Evolutionary conservation across 192 early-diverging fungal genomes (phyloP).

Genomic region (Piromyces sp.): DNA sequence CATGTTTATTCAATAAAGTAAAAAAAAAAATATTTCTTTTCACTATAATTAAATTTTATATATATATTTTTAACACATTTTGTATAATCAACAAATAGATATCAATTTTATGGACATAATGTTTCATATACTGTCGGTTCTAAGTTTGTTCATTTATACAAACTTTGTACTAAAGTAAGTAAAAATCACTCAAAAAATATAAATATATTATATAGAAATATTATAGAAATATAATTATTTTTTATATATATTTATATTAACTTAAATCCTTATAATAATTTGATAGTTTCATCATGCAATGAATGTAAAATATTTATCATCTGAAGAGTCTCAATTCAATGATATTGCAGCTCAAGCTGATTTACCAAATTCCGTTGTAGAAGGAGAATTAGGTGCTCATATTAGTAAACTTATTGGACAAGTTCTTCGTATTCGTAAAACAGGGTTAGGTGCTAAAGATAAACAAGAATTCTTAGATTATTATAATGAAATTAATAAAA

Average conservation of each 20-base stretch:
- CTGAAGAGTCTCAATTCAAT: conserved; percentile 16
- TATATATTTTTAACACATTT: too few species aligned
- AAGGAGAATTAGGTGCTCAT: conserved; percentile 35
- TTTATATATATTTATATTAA: too few species aligned
- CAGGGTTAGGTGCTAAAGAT: conserved; percentile 40
- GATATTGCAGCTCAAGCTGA: conserved; percentile 6
- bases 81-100: too few species aligned
- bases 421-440: conserved; percentile 47
- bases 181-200: not conserved
- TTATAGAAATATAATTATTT: too few species aligned
- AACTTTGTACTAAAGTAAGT: conserved; percentile 37
- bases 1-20: conserved; percentile 46
- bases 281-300: conserved; percentile 24
- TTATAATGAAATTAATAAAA: conserved; percentile 16
- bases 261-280: too few species aligned
- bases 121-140: conserved; percentile 43
- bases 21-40: conserved; percentile 1
- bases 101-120: not conserved
- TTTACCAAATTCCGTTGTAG: conserved; percentile 9
- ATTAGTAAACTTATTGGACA: conserved; percentile 33
- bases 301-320: conserved; percentile 20
- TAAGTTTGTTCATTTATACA: conserved; percentile 23
- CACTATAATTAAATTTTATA: not conserved
- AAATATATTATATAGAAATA: not conserved
- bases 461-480: conserved; percentile 63